phyloP scores from a whole-genome alignment of 2,329 filamentous ascomycete species.

The Nigrospora sphaerica region DNA sequence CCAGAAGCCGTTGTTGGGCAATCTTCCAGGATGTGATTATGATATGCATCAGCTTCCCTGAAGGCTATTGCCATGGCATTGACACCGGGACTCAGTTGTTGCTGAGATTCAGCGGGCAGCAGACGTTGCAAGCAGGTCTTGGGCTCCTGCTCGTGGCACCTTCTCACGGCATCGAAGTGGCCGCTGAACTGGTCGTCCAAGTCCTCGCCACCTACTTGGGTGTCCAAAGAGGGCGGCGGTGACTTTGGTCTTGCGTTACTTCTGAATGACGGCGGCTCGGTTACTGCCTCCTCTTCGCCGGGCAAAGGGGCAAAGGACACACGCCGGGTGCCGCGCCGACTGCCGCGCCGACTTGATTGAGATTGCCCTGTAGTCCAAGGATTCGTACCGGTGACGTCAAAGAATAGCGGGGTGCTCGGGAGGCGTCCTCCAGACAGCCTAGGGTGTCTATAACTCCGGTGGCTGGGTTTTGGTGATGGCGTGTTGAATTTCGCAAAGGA shows the following conservation, averaged over 20 bases:
- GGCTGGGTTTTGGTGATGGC: slow-evolving; percentile 34
- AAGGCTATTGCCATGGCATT: slow-evolving; percentile 44
- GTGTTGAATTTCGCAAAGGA: slow-evolving; percentile 47
- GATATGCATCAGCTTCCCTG: slow-evolving; percentile 30
- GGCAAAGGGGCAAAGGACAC: slow-evolving; percentile 28
- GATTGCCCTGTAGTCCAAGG: slow-evolving; percentile 8
- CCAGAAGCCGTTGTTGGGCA: slow-evolving; percentile 3
- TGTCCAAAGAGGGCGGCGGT: slow-evolving; percentile 32
- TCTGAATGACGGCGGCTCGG: slow-evolving; percentile 5
- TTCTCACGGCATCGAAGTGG: slow-evolving; percentile 41
- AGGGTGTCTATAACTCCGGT: slow-evolving; percentile 5
- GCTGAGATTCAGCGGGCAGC: slow-evolving; percentile 35
- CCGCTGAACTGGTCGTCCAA: slow-evolving; percentile 31
- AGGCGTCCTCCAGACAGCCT: slow-evolving; percentile 4
- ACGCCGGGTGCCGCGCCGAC: slow-evolving; percentile 10
- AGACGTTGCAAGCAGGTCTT: slow-evolving; percentile 20
- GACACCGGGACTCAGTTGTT: slow-evolving; percentile 29
- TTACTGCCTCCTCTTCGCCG: slow-evolving; percentile 15
- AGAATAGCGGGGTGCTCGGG: slow-evolving; percentile 13
- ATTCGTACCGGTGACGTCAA: slow-evolving; percentile 7
- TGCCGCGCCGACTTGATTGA: not conserved
- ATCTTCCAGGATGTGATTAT: not conserved
- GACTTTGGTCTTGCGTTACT: slow-evolving; percentile 23
- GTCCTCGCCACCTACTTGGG: slow-evolving; percentile 22
- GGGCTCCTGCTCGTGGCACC: slow-evolving; percentile 13